phyloP scores from a whole-genome alignment of 2,329 filamentous ascomycete genomes.

The Westerdykella ornata region DNA sequence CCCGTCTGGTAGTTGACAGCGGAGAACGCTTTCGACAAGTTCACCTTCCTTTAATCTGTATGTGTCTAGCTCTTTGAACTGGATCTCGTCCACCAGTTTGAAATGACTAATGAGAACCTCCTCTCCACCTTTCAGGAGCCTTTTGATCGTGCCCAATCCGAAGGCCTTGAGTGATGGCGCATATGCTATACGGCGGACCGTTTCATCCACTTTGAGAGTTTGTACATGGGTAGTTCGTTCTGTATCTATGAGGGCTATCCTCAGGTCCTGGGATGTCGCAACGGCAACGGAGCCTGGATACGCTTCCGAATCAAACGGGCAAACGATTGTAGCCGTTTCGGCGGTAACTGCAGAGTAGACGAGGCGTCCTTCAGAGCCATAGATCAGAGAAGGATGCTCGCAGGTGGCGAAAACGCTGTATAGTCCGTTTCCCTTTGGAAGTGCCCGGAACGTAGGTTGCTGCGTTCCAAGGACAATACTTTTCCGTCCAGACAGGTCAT shows the following conservation, averaged over 20 bases:
- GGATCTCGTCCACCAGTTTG: constrained; percentile 81
- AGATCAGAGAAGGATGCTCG: constrained; percentile 90
- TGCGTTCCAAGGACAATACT: constrained; percentile 80
- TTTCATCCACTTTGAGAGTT: constrained; percentile 69
- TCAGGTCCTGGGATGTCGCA: constrained; percentile 68
- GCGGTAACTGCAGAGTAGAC: constrained; percentile 92
- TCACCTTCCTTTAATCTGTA: constrained; percentile 62
- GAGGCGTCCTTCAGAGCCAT: constrained; percentile 77
- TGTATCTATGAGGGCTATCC: constrained; percentile 73
- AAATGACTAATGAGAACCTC: constrained; percentile 77
- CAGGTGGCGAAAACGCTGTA: constrained; percentile 88
- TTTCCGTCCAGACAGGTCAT: constrained; percentile 64
- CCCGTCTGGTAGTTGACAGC: constrained; percentile 61
- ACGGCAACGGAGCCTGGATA: constrained; percentile 77
- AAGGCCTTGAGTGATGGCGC: constrained; percentile 73
- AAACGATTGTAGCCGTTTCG: constrained; percentile 74
- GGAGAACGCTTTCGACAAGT: constrained; percentile 76
- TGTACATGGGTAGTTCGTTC: constrained; percentile 85
- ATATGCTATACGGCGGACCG: constrained; percentile 80
- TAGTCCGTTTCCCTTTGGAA: constrained; percentile 60
- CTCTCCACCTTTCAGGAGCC: constrained; percentile 61
- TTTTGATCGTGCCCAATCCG: constrained; percentile 76
- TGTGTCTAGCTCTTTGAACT: constrained; percentile 71
- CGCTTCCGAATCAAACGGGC: constrained; percentile 71
- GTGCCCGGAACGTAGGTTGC: constrained; percentile 70